These are phyloP conservation scores for Scytalidium sp. DNA, from an alignment of 2,329 filamentous ascomycete genomes.

Conservation along the genomic window DNA sequence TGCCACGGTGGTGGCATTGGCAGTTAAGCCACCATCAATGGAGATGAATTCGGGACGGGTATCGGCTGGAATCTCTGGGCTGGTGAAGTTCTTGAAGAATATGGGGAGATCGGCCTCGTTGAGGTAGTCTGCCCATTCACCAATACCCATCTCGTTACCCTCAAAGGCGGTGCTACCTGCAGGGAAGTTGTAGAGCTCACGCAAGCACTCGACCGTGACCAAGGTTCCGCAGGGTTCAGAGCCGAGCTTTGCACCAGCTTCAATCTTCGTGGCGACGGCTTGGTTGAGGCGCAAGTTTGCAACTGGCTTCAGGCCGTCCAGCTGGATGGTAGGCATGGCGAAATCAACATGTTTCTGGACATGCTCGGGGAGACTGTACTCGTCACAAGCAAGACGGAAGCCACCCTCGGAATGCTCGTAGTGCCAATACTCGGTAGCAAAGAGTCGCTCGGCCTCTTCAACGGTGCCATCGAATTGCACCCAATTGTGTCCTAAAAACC, in stretches of 20 bases:
- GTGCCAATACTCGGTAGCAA: slow-evolving; percentile 49
- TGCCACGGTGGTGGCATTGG: slow-evolving; percentile 32
- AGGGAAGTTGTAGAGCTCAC: slow-evolving; percentile 46
- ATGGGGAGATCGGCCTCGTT: slow-evolving; percentile 44
- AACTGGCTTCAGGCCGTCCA: slow-evolving; percentile 13
- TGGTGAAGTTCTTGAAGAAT: slow-evolving; percentile 42
- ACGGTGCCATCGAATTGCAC: slow-evolving; percentile 28
- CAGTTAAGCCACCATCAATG: slow-evolving; percentile 29
- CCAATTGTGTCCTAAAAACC: slow-evolving; percentile 18
- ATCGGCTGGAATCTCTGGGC: slow-evolving; percentile 35
- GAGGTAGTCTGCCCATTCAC: slow-evolving; percentile 52
- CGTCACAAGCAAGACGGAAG: slow-evolving; percentile 15
- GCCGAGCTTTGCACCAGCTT: slow-evolving; percentile 2
- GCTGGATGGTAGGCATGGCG: slow-evolving; percentile 16
- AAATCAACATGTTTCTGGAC: slow-evolving; percentile 48
- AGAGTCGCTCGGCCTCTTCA: slow-evolving; percentile 25
- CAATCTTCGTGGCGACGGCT: neutral
- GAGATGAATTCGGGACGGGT: slow-evolving; percentile 31
- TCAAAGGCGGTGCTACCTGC: slow-evolving; percentile 28
- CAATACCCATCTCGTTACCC: slow-evolving; percentile 49
- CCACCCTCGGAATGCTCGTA: slow-evolving; percentile 50
- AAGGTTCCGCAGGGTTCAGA: slow-evolving; percentile 41
- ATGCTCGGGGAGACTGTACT: slow-evolving; percentile 45
- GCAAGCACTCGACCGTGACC: slow-evolving; percentile 54
- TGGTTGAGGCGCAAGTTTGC: slow-evolving; percentile 8